A percentile compares a stretch with the other conserved stretches of the same genome.
phyloP scores from a whole-genome alignment of 2,329 filamentous ascomycete species.

The Xylariomycetidae sp. region DNA sequence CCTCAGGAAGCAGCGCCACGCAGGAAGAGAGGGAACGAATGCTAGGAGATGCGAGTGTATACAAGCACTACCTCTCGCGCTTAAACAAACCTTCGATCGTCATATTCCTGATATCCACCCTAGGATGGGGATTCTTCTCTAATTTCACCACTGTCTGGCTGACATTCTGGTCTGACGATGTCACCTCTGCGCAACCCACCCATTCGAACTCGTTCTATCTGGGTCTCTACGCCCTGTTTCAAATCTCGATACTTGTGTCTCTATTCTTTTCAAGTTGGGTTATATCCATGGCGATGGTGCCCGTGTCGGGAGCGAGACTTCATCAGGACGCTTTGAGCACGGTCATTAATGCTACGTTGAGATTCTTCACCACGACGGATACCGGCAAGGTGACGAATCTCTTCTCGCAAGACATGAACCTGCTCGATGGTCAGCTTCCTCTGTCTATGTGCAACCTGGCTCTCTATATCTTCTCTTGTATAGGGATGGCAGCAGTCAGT shows the following conservation, averaged over 20 bases:
- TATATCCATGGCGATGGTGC: slow-evolving; percentile 14
- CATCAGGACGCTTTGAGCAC: slow-evolving; percentile 30
- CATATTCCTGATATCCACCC: background rate
- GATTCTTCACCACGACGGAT: slow-evolving; percentile 38
- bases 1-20: too few relatives aligned
- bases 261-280: background rate
- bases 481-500: slow-evolving; percentile 44
- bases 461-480: slow-evolving; percentile 16
- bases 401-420: slow-evolving; percentile 41
- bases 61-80: background rate
- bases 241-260: slow-evolving; percentile 26
- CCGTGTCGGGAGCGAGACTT: slow-evolving; percentile 25
- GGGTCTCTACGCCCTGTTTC: background rate
- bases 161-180: background rate
- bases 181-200: background rate
- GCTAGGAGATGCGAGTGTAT: background rate
- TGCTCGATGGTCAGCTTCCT: slow-evolving; percentile 37
- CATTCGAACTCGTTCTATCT: background rate
- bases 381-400: slow-evolving; percentile 36
- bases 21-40: too few relatives aligned
- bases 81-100: background rate
- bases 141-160: background rate
- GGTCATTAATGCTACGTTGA: slow-evolving; percentile 32
- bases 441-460: slow-evolving; percentile 27
- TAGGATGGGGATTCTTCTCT: background rate